Evolutionary conservation across 2,329 filamentous ascomycete genomes (phyloP), one percentile per base, ranked within the genome.

Genomic region (Bipolaris oryzae): DNA sequence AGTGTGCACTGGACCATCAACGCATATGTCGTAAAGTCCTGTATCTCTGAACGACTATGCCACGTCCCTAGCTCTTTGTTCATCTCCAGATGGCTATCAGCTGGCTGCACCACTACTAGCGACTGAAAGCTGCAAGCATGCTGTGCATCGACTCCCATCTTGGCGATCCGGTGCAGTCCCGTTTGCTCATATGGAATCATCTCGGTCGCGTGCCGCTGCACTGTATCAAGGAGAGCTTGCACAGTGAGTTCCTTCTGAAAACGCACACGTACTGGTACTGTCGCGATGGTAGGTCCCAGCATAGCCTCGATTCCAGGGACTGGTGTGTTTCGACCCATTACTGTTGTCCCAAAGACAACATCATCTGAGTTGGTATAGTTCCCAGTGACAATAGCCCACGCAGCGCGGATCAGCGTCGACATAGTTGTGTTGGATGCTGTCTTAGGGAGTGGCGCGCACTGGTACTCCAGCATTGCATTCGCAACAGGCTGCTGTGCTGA

Each of bases 51-150:
- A 18, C 50, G 20, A 34, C 50, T 53, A 9, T 51, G 39, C 35
- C 57, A 53, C 3, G 1, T 25, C 7, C 25, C 25, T 25, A 25
- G 25, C 25, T 7, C 25, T 25, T 25, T 9, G 7, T 9, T 25
- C 7, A 9, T 34, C 25, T 37, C 56, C 31, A 18, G 55, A 7
- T 9, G 7, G 23, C 15, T 45, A 28, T 10, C 3, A 10, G 46
- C 18, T n/a, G 53, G 44, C 31, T 85, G 82, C 13, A 86, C 77
- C 0, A 86, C 81, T 1, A 86, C 67, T 2, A 82, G 79, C 0
- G 80, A 84, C 3, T 80, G 78, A 37, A 85, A 73, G 64, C 81
- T 85, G 13, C 54, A 39, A 15, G 49, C 55, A 56, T 58, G 21
- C 3, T 37, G 15, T 11, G 45, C 23, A 1, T 35, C 13, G 5